Conservation (phyloP, 2,329 filamentous ascomycete species). For the Juglanconis sp. region DNA sequence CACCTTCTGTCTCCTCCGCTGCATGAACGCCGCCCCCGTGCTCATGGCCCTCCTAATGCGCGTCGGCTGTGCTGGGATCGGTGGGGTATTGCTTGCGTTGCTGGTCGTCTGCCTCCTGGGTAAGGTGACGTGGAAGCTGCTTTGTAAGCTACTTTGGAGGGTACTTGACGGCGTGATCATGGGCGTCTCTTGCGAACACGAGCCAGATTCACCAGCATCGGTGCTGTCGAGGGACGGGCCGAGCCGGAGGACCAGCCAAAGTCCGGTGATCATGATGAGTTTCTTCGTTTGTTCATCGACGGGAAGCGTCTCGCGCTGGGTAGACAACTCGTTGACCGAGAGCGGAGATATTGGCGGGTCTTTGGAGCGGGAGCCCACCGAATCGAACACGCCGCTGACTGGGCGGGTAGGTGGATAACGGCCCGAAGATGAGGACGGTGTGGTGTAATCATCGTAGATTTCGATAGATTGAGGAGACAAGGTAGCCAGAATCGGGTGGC, state of each 20-base stretch:
- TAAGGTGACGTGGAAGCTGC: neutral
- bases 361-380: neutral
- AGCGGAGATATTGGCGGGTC: conserved; percentile 7
- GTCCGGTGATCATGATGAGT: conserved; percentile 49
- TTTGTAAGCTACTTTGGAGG: neutral
- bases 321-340: conserved; percentile 5
- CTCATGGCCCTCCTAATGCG: conserved; percentile 39
- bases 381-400: conserved; percentile 20
- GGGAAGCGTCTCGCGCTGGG: conserved; percentile 31
- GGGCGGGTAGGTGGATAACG: conserved; percentile 44
- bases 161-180: neutral
- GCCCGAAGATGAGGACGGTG: conserved; percentile 48
- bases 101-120: conserved; percentile 19
- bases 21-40: conserved; percentile 45
- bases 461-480: conserved; percentile 63
- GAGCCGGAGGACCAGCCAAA: conserved; percentile 49
- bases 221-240: conserved; percentile 38
- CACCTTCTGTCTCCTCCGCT: conserved; percentile 31
- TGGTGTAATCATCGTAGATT: conserved; percentile 65
- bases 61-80: neutral
- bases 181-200: conserved; percentile 24
- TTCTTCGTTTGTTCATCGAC: conserved; percentile 43
- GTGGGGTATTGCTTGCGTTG: neutral
- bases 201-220: conserved; percentile 17
- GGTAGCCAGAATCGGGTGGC: conserved; percentile 72